Conservation (phyloP, 495 filamentous ascomycete genomes). For the Podospora conica region DNA sequence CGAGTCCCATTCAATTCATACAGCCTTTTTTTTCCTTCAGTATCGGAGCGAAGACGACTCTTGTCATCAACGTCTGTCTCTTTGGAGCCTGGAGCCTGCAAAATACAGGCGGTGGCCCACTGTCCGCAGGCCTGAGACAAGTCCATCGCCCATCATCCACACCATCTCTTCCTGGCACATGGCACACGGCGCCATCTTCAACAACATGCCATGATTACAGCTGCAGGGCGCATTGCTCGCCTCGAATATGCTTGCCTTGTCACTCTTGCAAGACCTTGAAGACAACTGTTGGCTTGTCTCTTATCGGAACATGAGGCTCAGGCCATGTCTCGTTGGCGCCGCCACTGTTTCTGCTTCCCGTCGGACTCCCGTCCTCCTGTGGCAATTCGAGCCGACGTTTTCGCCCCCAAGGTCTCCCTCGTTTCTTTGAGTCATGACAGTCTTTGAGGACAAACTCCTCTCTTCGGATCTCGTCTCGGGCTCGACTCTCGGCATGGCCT, state of each 20-base stretch:
- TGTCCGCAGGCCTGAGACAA: neutral
- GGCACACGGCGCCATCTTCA: too few relatives aligned
- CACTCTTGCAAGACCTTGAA: neutral
- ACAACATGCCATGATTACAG: neutral
- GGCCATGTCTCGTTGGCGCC: neutral
- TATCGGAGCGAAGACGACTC: neutral
- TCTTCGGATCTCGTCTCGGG: neutral
- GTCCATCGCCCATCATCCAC: too few relatives aligned
- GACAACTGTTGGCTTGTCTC: neutral
- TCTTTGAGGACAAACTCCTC: too few relatives aligned
- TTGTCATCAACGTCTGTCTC: too few relatives aligned
- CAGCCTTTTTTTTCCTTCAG: neutral
- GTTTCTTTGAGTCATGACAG: neutral
- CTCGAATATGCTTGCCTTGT: neutral
- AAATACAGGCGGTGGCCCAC: too few relatives aligned
- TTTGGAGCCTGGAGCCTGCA: neutral
- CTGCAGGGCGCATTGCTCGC: neutral
- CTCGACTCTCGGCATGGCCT: neutral
- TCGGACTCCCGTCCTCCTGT: too few relatives aligned
- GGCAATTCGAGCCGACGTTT: neutral
- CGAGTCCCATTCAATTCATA: neutral
- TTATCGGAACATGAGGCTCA: neutral
- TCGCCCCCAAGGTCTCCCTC: neutral
- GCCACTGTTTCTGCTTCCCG: neutral
- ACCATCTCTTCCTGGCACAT: too few relatives aligned